These are phyloP conservation scores for Heliamphora exappendiculata DNA, from an alignment of 148 eudicot species.

Conservation along the genomic window DNA sequence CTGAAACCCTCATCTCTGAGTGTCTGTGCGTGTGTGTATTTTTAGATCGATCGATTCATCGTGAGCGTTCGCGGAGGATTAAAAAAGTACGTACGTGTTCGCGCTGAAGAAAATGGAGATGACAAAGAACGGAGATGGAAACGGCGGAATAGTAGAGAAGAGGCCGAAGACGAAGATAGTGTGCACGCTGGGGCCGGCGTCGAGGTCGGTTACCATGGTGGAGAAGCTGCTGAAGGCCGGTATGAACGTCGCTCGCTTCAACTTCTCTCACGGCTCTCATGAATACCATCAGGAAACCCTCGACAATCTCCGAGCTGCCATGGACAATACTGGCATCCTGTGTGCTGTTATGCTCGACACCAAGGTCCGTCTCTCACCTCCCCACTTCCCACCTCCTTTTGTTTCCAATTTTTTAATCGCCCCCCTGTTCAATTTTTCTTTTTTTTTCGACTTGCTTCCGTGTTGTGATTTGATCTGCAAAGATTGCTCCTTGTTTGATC, in stretches of 20 bases:
- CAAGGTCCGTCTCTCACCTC: conserved; percentile 13
- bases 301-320: conserved; percentile 35
- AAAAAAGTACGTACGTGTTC: too few relatives aligned
- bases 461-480: not conserved
- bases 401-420: not conserved
- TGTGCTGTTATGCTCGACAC: conserved; percentile 50
- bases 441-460: not conserved
- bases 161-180: conserved; percentile 50
- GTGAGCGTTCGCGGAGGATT: too few relatives aligned
- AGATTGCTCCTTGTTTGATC: not conserved
- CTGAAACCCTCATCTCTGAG: not conserved
- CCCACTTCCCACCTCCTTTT: not conserved
- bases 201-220: conserved; percentile 34
- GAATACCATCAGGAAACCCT: conserved; percentile 50
- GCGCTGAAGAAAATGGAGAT: conserved; percentile 3
- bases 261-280: conserved; percentile 46
- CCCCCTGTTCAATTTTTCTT: not conserved
- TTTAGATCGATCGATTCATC: conserved; percentile 4
- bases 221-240: conserved; percentile 44
- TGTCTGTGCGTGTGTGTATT: not conserved
- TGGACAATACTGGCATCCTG: conserved; percentile 43
- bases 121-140: not conserved
- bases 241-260: conserved; percentile 50
- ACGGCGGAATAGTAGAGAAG: not conserved
- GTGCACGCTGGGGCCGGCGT: conserved; percentile 46